Conservation (phyloP, 75 land plant species). For the Pinus albicaulis region DNA sequence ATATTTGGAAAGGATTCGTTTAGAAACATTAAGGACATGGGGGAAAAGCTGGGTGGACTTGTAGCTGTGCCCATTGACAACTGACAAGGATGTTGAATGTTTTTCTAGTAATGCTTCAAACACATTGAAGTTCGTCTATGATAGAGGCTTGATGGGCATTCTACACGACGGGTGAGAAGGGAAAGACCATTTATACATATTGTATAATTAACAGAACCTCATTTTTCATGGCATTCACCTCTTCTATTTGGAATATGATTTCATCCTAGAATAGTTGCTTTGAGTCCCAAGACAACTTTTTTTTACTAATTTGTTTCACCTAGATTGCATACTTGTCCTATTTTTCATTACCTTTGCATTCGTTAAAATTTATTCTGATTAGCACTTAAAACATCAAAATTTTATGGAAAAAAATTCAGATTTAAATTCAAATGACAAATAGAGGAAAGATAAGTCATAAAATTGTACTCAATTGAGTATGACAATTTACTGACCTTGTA, state of each 20-base stretch:
- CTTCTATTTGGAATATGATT: not conserved
- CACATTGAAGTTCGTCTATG: conserved; percentile 72
- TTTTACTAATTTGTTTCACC: not conserved
- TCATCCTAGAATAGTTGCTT: conserved; percentile 9
- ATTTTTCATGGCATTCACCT: not conserved
- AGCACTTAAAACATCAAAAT: no score
- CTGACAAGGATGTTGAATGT: conserved; percentile 97
- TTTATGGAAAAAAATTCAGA: no score
- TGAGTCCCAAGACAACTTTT: not conserved
- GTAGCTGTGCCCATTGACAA: conserved; percentile 70
- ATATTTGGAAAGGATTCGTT: conserved; percentile 43
- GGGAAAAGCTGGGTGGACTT: conserved; percentile 77
- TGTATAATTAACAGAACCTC: not conserved
- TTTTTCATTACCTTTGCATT: no score
- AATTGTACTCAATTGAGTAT: no score
- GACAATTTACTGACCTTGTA: no score
- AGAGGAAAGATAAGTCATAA: no score
- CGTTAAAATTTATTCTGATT: no score
- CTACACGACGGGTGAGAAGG: conserved; percentile 73
- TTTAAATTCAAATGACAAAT: no score
- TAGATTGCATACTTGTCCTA: no score
- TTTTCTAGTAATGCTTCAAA: conserved; percentile 74
- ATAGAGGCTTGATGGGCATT: conserved; percentile 82
- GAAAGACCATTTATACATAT: not conserved
- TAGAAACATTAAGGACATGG: conserved; percentile 94